Evolutionary conservation across 2,329 filamentous ascomycete species (phyloP), one percentile per base, ranked within the genome.

Genomic region (Ophiostoma fasciatum): DNA sequence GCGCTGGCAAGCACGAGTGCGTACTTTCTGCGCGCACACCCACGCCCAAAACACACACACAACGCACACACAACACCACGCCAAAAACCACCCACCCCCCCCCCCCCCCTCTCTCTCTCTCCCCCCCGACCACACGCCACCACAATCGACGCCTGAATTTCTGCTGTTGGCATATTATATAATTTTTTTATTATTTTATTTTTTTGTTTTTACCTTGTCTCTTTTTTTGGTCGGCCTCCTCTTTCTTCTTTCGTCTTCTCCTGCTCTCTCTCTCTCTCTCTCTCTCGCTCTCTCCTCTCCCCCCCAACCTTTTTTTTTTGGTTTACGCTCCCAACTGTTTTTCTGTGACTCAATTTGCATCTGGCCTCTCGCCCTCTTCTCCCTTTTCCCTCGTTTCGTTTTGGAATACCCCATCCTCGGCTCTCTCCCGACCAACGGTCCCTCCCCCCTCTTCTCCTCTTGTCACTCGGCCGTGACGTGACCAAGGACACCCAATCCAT

Each of bases 131-230:
- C n/a, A n/a, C n/a, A n/a, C n/a, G n/a, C n/a, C 14, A 36, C 33
- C 33, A 39, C 26, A 36, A 30, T 31, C 40, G n/a, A 39, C 40
- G 34, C 40, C 37, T 35, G 40, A 37, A 37, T 38, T 34, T 37
- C 14, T 32, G 26, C 31, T 40, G 27, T 28, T 36, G 14, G 17
- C 22, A 34, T 38, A 35, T 13, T n/a, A n/a, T n/a, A 35, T 40
- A 21, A 20, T 40, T 33, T 33, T 40, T n/a, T n/a, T n/a, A n/a
- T n/a, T n/a, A n/a, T n/a, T n/a, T n/a, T n/a, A n/a, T 37, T 29
- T 30, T 22, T 37, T 27, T 26, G 35, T 25, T 35, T 14, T 32
- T 27, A n/a, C n/a, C n/a, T n/a, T n/a, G n/a, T n/a, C n/a, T n/a
- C n/a, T n/a, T n/a, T n/a, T n/a, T n/a, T n/a, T n/a, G n/a, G n/a